A percentile compares a stretch with the other conserved stretches of the same genome.
These are phyloP conservation scores for Orbilia ellipsospora DNA, from an alignment of 2,329 filamentous ascomycete genomes.

Conservation along the genomic window DNA sequence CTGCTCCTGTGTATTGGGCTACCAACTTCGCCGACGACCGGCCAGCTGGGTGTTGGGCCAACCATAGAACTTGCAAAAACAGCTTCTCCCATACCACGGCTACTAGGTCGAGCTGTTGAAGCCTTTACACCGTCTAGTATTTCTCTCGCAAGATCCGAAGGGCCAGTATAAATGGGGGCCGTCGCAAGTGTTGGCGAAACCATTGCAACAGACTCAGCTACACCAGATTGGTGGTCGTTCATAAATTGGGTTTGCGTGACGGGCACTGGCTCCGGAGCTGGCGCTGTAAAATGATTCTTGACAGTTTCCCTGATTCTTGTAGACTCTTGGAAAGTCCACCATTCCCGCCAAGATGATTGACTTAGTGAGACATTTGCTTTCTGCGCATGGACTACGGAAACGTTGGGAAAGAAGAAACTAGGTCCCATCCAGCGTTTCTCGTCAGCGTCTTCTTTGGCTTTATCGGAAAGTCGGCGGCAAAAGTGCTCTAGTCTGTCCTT, in stretches of 20 bases:
- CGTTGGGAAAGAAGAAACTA: constrained; percentile 32
- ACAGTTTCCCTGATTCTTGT: constrained; percentile 58
- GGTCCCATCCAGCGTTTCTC: constrained; percentile 42
- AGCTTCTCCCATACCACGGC: constrained; percentile 59
- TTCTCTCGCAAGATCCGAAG: constrained; percentile 58
- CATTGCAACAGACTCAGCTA: constrained; percentile 22
- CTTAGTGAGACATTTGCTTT: constrained; percentile 58
- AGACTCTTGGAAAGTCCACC: constrained; percentile 59
- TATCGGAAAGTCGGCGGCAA: constrained; percentile 52
- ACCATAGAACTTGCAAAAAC: constrained; percentile 59
- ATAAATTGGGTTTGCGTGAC: constrained; percentile 22
- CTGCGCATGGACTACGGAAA: constrained; percentile 56
- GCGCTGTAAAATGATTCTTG: constrained; percentile 57
- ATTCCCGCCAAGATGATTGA: constrained; percentile 59
- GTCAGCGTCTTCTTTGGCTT: constrained; percentile 23
- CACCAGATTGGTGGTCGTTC: constrained; percentile 26
- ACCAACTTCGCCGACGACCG: constrained; percentile 57
- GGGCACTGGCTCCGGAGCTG: constrained; percentile 33
- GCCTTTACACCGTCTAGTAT: constrained; percentile 59
- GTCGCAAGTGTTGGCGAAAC: constrained; percentile 26
- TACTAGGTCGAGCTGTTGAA: constrained; percentile 57
- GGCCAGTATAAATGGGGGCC: constrained; percentile 55
- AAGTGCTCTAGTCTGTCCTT: constrained; percentile 56
- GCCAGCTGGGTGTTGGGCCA: constrained; percentile 55
- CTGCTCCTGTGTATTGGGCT: constrained; percentile 43